phyloP scores from a whole-genome alignment of 2,329 filamentous ascomycete genomes.

The Dactylella cylindrospora region DNA sequence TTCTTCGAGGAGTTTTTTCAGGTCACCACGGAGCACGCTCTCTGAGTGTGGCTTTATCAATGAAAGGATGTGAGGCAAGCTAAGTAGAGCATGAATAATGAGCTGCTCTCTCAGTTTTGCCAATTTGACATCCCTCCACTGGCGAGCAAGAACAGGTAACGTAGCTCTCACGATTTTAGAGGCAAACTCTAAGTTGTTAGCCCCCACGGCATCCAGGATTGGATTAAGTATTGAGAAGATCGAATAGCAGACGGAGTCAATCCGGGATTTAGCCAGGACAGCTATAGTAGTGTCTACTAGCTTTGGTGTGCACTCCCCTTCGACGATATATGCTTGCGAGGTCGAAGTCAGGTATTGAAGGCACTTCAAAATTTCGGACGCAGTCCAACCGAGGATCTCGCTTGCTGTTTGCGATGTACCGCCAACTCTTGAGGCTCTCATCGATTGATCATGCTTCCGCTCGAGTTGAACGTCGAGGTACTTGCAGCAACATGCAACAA shows the following conservation, averaged over 20 bases:
- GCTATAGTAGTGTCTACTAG: slow-evolving; percentile 55
- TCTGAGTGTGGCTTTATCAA: slow-evolving; percentile 53
- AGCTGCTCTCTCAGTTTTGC: slow-evolving; percentile 59
- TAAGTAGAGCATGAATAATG: slow-evolving; percentile 65
- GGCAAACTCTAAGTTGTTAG: slow-evolving; percentile 68
- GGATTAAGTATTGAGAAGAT: slow-evolving; percentile 76
- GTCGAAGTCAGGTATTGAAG: slow-evolving; percentile 65
- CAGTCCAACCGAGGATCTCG: slow-evolving; percentile 49
- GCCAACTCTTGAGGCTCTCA: background rate
- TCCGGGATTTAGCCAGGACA: slow-evolving; percentile 60
- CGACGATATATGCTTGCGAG: slow-evolving; percentile 66
- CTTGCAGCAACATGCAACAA: slow-evolving; percentile 67
- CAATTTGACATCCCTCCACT: slow-evolving; percentile 72
- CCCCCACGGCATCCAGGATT: slow-evolving; percentile 65
- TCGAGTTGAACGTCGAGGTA: slow-evolving; percentile 19
- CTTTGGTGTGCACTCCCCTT: slow-evolving; percentile 56
- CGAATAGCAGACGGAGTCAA: slow-evolving; percentile 66
- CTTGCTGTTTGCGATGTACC: slow-evolving; percentile 49
- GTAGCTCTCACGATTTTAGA: slow-evolving; percentile 63
- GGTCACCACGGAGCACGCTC: slow-evolving; percentile 51
- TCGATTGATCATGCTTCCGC: slow-evolving; percentile 38
- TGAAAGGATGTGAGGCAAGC: slow-evolving; percentile 63
- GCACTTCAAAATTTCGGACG: slow-evolving; percentile 65
- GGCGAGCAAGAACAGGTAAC: slow-evolving; percentile 69
- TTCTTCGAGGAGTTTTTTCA: slow-evolving; percentile 69